These are phyloP conservation scores for Inonotus obliquus DNA, from an alignment of 1,284 basidiomycete species.

Conservation along the genomic window DNA sequence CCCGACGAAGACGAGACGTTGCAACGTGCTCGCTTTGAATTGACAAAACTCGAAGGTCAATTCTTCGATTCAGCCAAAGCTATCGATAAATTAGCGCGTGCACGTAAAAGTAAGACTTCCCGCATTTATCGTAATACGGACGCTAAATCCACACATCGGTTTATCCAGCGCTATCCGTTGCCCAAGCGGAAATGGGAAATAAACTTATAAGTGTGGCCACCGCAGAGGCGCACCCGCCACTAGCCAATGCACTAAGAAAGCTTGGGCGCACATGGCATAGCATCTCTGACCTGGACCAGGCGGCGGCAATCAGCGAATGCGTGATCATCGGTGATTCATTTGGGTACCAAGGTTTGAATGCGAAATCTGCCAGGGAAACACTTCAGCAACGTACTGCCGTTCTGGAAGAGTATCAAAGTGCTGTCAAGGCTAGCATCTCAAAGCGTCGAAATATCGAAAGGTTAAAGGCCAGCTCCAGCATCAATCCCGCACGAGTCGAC, in stretches of 20 bases:
- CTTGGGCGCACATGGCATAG: constrained; percentile 83
- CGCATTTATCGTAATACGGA: neutral
- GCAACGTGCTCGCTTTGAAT: constrained; percentile 81
- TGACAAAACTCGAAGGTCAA: constrained; percentile 84
- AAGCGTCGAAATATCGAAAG: constrained; percentile 89
- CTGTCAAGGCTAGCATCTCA: constrained; percentile 87
- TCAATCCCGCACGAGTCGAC: constrained; percentile 82
- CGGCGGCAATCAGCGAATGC: constrained; percentile 86
- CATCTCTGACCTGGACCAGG: constrained; percentile 78
- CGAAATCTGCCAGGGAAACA: constrained; percentile 91
- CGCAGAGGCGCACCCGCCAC: constrained; percentile 77
- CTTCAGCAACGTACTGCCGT: constrained; percentile 81
- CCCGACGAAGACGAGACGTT: constrained; percentile 85
- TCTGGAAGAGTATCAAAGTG: constrained; percentile 87
- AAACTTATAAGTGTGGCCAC: constrained; percentile 85
- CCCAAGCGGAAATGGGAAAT: constrained; percentile 83
- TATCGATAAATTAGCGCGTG: constrained; percentile 75
- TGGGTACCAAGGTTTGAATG: constrained; percentile 91
- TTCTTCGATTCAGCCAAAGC: constrained; percentile 87
- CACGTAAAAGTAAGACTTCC: constrained; percentile 62
- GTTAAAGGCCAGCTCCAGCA: constrained; percentile 83
- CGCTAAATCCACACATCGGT: neutral
- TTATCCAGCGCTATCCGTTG: constrained; percentile 60
- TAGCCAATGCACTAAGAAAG: constrained; percentile 78
- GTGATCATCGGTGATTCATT: constrained; percentile 89